Evolutionary conservation across 1,284 basidiomycete species (phyloP).

Genomic region (Cryptococcus sp.): DNA sequence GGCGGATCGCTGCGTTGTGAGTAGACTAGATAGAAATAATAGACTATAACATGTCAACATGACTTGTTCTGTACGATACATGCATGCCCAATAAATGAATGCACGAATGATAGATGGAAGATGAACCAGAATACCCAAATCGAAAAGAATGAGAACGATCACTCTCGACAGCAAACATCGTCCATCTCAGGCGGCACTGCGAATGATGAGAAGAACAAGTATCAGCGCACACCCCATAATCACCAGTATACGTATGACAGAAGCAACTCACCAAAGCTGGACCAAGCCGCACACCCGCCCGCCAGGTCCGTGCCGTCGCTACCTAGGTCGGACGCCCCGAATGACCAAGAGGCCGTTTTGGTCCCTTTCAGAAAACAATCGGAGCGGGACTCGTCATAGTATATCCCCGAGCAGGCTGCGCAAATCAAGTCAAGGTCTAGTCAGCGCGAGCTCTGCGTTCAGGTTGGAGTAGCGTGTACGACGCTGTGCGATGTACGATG

Average conservation of each 20-base stretch:
- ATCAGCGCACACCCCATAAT: background rate
- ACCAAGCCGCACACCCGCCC: constrained; percentile 27
- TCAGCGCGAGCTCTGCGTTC: no score
- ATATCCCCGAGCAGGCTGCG: constrained; percentile 25
- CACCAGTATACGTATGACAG: background rate
- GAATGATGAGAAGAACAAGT: background rate
- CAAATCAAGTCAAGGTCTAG: background rate
- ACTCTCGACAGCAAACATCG: constrained; percentile 26
- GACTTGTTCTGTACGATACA: no score
- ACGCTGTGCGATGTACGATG: background rate
- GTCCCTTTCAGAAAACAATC: constrained; percentile 26
- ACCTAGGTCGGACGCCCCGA: constrained; percentile 4
- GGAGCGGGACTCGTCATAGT: constrained; percentile 11
- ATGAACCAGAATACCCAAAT: no score
- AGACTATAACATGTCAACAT: no score
- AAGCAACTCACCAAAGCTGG: constrained; percentile 17
- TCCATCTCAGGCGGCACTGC: constrained; percentile 26
- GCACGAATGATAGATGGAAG: no score
- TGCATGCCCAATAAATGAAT: no score
- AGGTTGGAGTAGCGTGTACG: background rate
- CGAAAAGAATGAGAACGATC: background rate
- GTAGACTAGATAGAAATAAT: no score
- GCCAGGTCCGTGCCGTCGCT: constrained; percentile 20
- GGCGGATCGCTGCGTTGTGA: no score
- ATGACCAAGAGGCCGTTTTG: constrained; percentile 19